Conservation (phyloP, 352 stramenopile species). For the Phytophthora fragariae region DNA sequence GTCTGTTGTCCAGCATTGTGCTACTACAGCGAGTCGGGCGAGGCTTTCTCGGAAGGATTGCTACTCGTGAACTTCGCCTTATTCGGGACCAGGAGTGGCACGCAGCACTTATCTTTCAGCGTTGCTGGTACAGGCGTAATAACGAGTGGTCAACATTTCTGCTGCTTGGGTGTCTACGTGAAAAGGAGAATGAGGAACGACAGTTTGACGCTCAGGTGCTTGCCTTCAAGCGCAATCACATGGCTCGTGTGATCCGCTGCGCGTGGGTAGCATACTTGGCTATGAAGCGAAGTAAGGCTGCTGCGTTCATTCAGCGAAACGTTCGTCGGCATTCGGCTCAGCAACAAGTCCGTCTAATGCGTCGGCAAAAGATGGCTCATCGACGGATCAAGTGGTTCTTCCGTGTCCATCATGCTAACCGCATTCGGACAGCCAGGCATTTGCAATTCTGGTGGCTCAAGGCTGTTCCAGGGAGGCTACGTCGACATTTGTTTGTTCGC, state of each 20-base stretch:
- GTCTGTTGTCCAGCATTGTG: slow-evolving; percentile 47
- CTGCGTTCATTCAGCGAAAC: slow-evolving; percentile 56
- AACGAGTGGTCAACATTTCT: slow-evolving; percentile 89
- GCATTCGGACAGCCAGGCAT: slow-evolving; percentile 43
- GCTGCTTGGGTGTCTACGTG: slow-evolving; percentile 77
- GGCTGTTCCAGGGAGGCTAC: slow-evolving; percentile 53
- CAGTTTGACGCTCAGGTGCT: slow-evolving; percentile 54
- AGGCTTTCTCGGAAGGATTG: slow-evolving; percentile 58
- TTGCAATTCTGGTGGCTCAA: slow-evolving; percentile 85
- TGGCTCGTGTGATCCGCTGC: slow-evolving; percentile 53
- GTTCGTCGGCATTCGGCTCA: slow-evolving; percentile 40
- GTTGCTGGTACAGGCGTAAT: slow-evolving; percentile 82
- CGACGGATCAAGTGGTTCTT: slow-evolving; percentile 88
- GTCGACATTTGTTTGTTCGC: slow-evolving; percentile 47
- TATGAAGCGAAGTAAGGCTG: slow-evolving; percentile 38
- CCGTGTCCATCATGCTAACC: slow-evolving; percentile 54
- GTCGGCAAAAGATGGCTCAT: slow-evolving; percentile 55
- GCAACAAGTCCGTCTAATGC: slow-evolving; percentile 39
- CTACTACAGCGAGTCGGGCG: slow-evolving; percentile 62
- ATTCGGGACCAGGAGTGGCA: slow-evolving; percentile 57
- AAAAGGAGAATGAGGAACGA: slow-evolving; percentile 71
- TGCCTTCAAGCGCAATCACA: slow-evolving; percentile 50
- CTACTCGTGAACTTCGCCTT: slow-evolving; percentile 33
- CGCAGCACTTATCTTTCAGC: slow-evolving; percentile 74
- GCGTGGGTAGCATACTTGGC: slow-evolving; percentile 45